phyloP scores from a whole-genome alignment of 75 land plant genomes.

The Adiantum capillusveneris region DNA sequence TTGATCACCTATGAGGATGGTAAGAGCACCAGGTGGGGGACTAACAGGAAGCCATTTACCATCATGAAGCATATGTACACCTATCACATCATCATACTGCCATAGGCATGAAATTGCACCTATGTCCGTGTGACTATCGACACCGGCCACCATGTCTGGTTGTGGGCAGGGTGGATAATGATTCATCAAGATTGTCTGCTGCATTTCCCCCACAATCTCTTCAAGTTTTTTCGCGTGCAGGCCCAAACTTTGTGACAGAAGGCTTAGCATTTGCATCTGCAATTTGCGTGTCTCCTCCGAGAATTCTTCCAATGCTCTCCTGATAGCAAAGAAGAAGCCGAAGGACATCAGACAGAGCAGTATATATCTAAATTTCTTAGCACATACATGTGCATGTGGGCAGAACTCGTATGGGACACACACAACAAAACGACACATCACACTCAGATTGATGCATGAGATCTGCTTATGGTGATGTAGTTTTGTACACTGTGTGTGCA shows the following conservation, averaged over 20 bases:
- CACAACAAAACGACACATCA: too few species aligned
- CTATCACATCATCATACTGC: conserved; percentile 59
- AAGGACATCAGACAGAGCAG: too few species aligned
- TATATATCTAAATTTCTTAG: too few species aligned
- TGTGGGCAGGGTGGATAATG: conserved; percentile 92
- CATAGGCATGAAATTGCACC: conserved; percentile 54
- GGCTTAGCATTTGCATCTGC: conserved; percentile 35
- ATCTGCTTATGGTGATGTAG: too few species aligned
- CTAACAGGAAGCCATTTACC: conserved; percentile 49
- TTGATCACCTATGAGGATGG: conserved; percentile 69
- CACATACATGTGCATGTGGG: too few species aligned
- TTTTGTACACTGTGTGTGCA: too few species aligned
- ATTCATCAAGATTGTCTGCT: conserved; percentile 63
- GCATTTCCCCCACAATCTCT: conserved; percentile 58
- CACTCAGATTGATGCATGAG: too few species aligned
- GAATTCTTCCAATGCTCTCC: conserved; percentile 48
- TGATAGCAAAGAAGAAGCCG: too few species aligned
- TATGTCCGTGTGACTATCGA: conserved; percentile 66
- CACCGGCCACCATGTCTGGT: conserved; percentile 74
- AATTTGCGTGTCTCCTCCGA: conserved; percentile 38
- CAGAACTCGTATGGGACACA: too few species aligned
- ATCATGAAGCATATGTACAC: conserved; percentile 49
- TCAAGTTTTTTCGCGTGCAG: conserved; percentile 45
- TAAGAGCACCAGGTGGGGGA: conserved; percentile 51
- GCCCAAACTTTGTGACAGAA: conserved; percentile 62